Conservation (phyloP, 2,329 filamentous ascomycete species). For the Rhinocladiella similis region DNA sequence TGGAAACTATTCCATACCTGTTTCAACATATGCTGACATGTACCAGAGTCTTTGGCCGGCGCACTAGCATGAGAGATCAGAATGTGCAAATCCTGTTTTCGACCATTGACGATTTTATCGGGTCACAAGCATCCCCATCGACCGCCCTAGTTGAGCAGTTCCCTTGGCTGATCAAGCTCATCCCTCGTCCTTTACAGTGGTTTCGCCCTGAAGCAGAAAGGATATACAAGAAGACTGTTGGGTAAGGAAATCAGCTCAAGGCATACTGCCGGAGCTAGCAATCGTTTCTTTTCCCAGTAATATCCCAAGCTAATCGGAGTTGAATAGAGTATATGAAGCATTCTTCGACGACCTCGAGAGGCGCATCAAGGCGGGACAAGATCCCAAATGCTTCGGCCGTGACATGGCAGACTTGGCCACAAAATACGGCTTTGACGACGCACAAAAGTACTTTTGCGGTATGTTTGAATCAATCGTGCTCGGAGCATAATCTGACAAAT, state of each 20-base stretch:
- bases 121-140: slow-evolving; percentile 35
- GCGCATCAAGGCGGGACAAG: slow-evolving; percentile 10
- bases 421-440: slow-evolving; percentile 13
- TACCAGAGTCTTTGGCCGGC: slow-evolving; percentile 45
- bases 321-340: slow-evolving; percentile 5
- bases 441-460: slow-evolving; percentile 13
- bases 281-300: not conserved
- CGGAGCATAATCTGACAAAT: not conserved
- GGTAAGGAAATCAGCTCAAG: slow-evolving; percentile 4
- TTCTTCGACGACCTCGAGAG: slow-evolving; percentile 13
- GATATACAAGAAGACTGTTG: slow-evolving; percentile 36
- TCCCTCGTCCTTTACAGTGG: slow-evolving; percentile 46
- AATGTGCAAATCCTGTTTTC: slow-evolving; percentile 36
- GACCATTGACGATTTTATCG: slow-evolving; percentile 38
- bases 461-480: not conserved
- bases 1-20: not conserved
- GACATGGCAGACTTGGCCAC: slow-evolving; percentile 5
- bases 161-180: slow-evolving; percentile 40
- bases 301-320: not conserved
- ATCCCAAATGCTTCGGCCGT: slow-evolving; percentile 12
- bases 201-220: slow-evolving; percentile 42
- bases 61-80: slow-evolving; percentile 36
- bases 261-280: not conserved
- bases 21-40: not conserved
- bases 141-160: slow-evolving; percentile 48